Base-by-base conservation (phyloP, 2,329 filamentous ascomycete genomes). In the Alternaria sp. region DNA sequence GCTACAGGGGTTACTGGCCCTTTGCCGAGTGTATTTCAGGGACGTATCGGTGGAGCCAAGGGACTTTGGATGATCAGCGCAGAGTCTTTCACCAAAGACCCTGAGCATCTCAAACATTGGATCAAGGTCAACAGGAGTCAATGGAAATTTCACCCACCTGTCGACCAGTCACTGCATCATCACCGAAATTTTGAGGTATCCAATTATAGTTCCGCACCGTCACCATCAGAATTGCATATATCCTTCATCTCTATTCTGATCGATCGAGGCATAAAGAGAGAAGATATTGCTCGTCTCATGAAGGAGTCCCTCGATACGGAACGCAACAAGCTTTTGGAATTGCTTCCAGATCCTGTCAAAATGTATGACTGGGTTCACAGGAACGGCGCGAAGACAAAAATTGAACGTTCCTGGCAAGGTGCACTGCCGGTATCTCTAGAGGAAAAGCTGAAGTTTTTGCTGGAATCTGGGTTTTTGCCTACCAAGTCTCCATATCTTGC, bases 31-130 rank as follows among this genome's bases (percentile, higher is more conserved):
- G 88, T 83, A 0, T 87, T 85, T 0, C 91, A 94, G 73, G 90
- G 81, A 1, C 84, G 91, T 0, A 84, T 93, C 34, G 89, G 86
- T 9, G 86, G 88, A 17, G 89, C 89, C 0, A 94, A 94, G 72
- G 91, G 91, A 0, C 81, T 93, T 63, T 93, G 90, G 90, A 82
- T 89, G 45, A 75, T 89, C 5, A 87, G 89, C 63, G 79, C 81
- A 0, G 72, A 79, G 3, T 69, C 79, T 0, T 81, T 84, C 26
- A 74, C 74, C 0, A 77, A 77, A 0, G 77, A 82, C 2, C 53
- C 65, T 0, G 70, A 79, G 0, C 76, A 86, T 14, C 67, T 76
- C 23, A 71, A 73, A 2, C 73, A 80, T 9, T 91, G 88, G 89
- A 90, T 93, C 40, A 82, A 88, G 54, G 85, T 89, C 14, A 81